phyloP scores from a whole-genome alignment of 768 basidiomycete genomes.

The Termitomyces sp. region DNA sequence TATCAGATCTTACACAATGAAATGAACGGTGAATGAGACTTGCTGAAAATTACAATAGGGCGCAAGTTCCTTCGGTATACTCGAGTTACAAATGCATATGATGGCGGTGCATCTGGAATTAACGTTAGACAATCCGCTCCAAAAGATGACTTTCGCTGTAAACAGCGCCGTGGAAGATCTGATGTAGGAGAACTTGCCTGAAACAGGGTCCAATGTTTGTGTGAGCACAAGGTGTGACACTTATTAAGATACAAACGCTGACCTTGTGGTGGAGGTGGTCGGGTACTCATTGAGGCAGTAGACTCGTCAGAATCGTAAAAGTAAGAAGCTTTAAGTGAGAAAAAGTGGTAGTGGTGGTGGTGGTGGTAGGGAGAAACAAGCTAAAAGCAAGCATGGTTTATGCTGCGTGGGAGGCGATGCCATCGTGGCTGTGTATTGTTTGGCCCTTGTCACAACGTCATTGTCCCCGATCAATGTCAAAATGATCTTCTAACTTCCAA shows the following conservation, averaged over 20 bases:
- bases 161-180: background rate
- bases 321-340: background rate
- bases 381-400: background rate
- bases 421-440: conserved; percentile 11
- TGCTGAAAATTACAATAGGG: conserved; percentile 52
- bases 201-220: conserved; percentile 3
- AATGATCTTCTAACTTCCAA: too few relatives aligned
- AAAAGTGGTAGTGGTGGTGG: conserved; percentile 5
- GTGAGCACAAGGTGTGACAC: background rate
- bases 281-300: conserved; percentile 27
- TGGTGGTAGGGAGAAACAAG: conserved; percentile 11
- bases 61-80: conserved; percentile 56
- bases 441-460: background rate
- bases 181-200: conserved; percentile 15
- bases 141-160: background rate
- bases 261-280: conserved; percentile 41
- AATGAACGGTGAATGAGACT: background rate
- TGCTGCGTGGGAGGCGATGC: conserved; percentile 8
- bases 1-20: background rate
- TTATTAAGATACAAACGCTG: conserved; percentile 6
- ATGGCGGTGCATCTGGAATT: conserved; percentile 42
- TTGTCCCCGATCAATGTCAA: too few relatives aligned
- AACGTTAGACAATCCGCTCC: background rate
- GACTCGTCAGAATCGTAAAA: conserved; percentile 4
- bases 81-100: conserved; percentile 56